Evolutionary conservation across 2,329 filamentous ascomycete genomes (phyloP), one percentile per base, ranked within the genome.

Genomic region (Alternaria sp.): DNA sequence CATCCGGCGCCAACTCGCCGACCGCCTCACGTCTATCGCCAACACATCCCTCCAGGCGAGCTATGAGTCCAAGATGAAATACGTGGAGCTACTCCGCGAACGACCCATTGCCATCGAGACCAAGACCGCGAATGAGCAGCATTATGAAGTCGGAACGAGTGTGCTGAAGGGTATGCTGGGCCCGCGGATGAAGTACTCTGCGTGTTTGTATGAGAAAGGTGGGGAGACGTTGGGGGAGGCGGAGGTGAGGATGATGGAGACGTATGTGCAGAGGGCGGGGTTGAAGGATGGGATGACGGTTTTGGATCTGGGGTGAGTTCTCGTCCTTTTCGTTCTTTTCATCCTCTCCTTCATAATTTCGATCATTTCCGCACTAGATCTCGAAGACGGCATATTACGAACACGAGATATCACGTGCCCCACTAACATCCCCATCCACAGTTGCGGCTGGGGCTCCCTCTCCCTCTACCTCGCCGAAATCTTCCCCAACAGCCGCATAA

Each of bases 171-270:
- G 85, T 26, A 88, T 85, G 76, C 80, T 92, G 12, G 90, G 90
- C 0, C 88, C 88, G 5, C 82, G 89, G 58, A 92, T 92, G 89
- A 92, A 92, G 83, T 92, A 92, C 76, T 89, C 86, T n/a, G 85
- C 83, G 67, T 90, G 87, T 75, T 80, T 90, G 72, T 92, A 92
- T 76, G 86, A 87, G 5, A 88, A 88, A 15, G 80, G 81, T 7
- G 68, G 63, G 2, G 75, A 66, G 80, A 89, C 85, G n/a, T 78
- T 92, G 56, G 89, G 82, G 2, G 83, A 91, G 76, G 89, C 89
- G 3, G 90, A 92, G 79, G 83, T 87, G 49, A 86, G 85, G 4
- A 92, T 92, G 90, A 78, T 92, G 74, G 82, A 84, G 70, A 80
- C 81, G 25, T 92, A 92, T 77, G 82, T 90, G 1, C 82, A 87